Percentiles rank a stretch among this genome's conserved stretches.
phyloP scores from a whole-genome alignment of 768 basidiomycete species.

The Xerocomellus intermedius region DNA sequence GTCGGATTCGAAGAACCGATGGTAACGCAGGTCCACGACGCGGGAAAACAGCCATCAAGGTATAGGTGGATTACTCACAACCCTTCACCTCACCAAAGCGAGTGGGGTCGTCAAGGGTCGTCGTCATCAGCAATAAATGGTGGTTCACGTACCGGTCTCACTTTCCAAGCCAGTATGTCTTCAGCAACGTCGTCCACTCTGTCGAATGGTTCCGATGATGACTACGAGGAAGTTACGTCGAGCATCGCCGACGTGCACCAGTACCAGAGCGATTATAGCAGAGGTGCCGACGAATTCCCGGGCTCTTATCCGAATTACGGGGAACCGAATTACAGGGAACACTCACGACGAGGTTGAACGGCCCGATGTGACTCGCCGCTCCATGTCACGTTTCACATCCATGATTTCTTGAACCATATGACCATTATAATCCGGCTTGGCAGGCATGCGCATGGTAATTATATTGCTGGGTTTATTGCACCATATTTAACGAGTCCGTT shows the following conservation, averaged over 20 bases:
- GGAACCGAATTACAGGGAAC: constrained; percentile 4
- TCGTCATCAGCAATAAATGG: constrained; percentile 14
- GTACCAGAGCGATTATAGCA: constrained; percentile 28
- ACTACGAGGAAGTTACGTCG: constrained; percentile 36
- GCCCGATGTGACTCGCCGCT: neutral
- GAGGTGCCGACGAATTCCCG: constrained; percentile 11
- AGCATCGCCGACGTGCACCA: constrained; percentile 29
- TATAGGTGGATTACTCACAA: constrained; percentile 43
- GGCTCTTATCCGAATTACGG: constrained; percentile 15
- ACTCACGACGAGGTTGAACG: neutral
- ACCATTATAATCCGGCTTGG: constrained; percentile 13
- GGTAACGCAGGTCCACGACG: constrained; percentile 43
- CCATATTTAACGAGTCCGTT: constrained; percentile 19
- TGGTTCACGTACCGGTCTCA: constrained; percentile 28
- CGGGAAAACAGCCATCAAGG: constrained; percentile 35
- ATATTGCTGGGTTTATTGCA: constrained; percentile 9
- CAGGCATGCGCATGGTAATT: neutral
- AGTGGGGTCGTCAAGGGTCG: constrained; percentile 23
- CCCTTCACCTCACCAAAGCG: constrained; percentile 29
- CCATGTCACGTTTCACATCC: neutral
- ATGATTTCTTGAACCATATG: constrained; percentile 16
- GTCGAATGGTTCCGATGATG: constrained; percentile 32
- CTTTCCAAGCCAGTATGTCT: constrained; percentile 38
- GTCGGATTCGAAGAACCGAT: constrained; percentile 47
- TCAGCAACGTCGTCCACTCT: constrained; percentile 34